phyloP scores from a whole-genome alignment of 2,329 filamentous ascomycete genomes.

The Sporothrix inflata region DNA sequence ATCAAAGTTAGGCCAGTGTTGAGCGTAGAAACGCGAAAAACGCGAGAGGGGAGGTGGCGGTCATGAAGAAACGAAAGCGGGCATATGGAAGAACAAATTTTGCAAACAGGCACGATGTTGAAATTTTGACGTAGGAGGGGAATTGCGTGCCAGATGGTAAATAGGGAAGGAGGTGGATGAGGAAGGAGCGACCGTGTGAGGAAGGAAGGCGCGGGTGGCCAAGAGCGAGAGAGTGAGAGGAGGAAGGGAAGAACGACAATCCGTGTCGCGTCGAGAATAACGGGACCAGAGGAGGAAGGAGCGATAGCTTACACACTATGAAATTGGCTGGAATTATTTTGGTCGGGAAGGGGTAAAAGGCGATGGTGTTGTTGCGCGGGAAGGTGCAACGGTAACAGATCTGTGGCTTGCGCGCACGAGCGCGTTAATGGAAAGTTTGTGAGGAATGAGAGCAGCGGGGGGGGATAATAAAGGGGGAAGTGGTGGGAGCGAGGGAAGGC shows the following conservation, averaged over 20 bases:
- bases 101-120: background rate
- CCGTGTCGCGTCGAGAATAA: conserved; percentile 35
- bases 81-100: background rate
- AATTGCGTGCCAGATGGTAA: background rate
- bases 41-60: background rate
- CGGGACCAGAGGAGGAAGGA: conserved; percentile 30
- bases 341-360: conserved; percentile 11
- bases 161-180: conserved; percentile 1
- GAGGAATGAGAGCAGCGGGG: conserved; percentile 9
- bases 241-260: conserved; percentile 31
- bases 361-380: conserved; percentile 5
- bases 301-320: conserved; percentile 29
- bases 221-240: background rate
- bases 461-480: conserved; percentile 10
- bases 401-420: conserved; percentile 22
- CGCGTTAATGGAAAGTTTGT: conserved; percentile 18
- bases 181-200: conserved; percentile 19
- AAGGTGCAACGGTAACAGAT: conserved; percentile 22
- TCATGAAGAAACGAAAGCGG: background rate
- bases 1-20: background rate
- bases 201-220: conserved; percentile 6
- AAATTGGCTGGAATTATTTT: conserved; percentile 26
- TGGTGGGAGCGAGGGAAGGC: background rate
- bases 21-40: background rate
- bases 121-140: background rate